Evolutionary conservation across 106 monocot species (phyloP).

Genomic region (Alisma plantagoaquatica): DNA sequence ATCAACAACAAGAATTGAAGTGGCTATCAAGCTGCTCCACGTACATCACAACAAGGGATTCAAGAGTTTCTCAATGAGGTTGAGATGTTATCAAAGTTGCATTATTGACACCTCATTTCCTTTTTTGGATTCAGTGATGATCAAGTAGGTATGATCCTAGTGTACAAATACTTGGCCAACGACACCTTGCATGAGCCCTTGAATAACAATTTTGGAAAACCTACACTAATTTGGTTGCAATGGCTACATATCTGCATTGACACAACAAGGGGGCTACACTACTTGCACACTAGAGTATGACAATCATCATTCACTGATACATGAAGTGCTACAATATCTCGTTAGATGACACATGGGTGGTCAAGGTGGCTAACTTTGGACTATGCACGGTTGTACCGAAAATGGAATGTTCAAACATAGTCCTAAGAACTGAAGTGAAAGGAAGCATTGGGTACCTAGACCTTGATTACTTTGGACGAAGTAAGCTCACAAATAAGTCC

Average conservation of each 20-base stretch:
- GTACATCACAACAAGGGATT: no score
- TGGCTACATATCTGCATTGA: background rate
- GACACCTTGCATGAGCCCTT: background rate
- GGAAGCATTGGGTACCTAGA: background rate
- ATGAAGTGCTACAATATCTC: background rate
- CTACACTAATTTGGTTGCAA: background rate
- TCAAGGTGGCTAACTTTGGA: background rate
- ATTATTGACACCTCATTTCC: background rate
- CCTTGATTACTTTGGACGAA: no score
- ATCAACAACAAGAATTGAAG: no score
- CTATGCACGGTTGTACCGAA: background rate
- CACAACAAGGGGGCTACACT: background rate
- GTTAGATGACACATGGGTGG: background rate
- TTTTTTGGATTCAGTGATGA: background rate
- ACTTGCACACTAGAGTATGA: background rate
- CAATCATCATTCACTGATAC: background rate
- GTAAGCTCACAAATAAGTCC: no score
- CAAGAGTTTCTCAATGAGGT: background rate
- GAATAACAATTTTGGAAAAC: background rate
- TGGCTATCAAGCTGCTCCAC: no score
- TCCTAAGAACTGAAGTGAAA: background rate
- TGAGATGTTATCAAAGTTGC: background rate
- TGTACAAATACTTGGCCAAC: background rate
- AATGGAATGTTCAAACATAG: background rate
- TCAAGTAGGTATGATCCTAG: background rate